Evolutionary conservation across 306 rosid genomes (phyloP).

Genomic region (Vachellia collinsii): DNA sequence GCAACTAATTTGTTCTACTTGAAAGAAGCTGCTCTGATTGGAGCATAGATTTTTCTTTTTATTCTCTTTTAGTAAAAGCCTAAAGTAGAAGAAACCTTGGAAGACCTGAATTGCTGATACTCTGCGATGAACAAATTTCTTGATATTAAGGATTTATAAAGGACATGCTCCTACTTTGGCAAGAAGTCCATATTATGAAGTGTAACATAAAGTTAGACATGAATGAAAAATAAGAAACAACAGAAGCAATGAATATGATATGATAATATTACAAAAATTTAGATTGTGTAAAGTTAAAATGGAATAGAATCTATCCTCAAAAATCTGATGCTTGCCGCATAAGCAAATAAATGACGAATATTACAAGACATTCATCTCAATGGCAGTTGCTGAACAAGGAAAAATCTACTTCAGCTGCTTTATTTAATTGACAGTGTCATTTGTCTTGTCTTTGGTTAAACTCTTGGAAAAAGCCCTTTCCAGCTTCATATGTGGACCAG

Average conservation of each 20-base stretch:
- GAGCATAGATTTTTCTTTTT: not conserved
- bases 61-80: not conserved
- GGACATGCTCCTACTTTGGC: conserved; percentile 21
- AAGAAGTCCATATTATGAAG: not conserved
- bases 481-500: conserved; percentile 98
- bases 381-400: conserved; percentile 42
- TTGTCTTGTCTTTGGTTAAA: conserved; percentile 43
- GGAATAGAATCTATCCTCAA: conserved; percentile 28
- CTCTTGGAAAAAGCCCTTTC: conserved; percentile 77
- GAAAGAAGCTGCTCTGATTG: conserved; percentile 14
- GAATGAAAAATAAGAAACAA: not conserved
- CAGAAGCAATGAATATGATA: not conserved
- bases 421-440: conserved; percentile 50
- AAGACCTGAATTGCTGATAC: not conserved
- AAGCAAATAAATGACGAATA: not conserved
- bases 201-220: not conserved
- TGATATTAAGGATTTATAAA: conserved; percentile 10
- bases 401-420: conserved; percentile 19
- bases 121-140: conserved; percentile 24
- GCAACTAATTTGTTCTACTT: conserved; percentile 14
- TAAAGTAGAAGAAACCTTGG: not conserved
- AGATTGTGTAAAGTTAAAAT: conserved; percentile 29
- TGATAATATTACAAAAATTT: conserved; percentile 30
- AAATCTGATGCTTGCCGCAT: conserved; percentile 35
- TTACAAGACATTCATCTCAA: conserved; percentile 29